These are phyloP conservation scores for Brettanomyces bruxellensis DNA, from an alignment of 805 yeast species.

Conservation along the genomic window DNA sequence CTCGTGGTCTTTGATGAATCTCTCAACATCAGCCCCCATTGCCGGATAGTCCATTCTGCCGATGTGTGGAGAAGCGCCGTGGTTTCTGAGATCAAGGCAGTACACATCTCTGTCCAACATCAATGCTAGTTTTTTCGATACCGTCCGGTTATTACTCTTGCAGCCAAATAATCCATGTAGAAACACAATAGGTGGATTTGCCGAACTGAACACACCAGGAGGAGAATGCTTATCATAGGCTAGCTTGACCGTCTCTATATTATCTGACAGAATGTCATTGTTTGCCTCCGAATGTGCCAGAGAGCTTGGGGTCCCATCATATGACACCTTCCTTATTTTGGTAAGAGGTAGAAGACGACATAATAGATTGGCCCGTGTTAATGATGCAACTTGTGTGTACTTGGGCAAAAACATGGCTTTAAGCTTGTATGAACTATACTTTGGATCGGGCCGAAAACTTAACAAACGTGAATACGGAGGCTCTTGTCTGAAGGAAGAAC, in stretches of 20 bases:
- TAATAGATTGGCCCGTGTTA: no score
- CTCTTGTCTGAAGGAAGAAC: no score
- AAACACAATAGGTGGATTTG: conserved; percentile 53
- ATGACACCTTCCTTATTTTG: conserved; percentile 2
- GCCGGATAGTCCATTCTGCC: conserved; percentile 67
- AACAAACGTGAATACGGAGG: no score
- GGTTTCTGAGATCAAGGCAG: conserved; percentile 77
- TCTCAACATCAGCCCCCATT: conserved; percentile 78
- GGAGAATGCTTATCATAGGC: conserved; percentile 36
- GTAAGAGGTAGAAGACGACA: no score
- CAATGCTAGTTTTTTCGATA: conserved; percentile 51
- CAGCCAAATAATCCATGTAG: conserved; percentile 89
- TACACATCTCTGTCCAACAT: conserved; percentile 48
- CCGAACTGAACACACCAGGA: conserved; percentile 10
- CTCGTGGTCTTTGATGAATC: conserved; percentile 44
- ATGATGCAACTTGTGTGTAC: no score
- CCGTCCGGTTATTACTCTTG: conserved; percentile 68
- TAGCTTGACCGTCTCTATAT: conserved; percentile 45
- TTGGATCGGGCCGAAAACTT: no score
- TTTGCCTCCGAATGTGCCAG: conserved; percentile 12
- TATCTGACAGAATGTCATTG: conserved; percentile 16
- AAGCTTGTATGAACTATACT: no score
- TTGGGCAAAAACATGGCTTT: no score
- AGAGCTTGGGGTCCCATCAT: conserved; percentile 22
- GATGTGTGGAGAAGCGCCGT: conserved; percentile 85